Evolutionary conservation across 2,329 filamentous ascomycete species (phyloP).

Genomic region (Cladophialophora carrionii): DNA sequence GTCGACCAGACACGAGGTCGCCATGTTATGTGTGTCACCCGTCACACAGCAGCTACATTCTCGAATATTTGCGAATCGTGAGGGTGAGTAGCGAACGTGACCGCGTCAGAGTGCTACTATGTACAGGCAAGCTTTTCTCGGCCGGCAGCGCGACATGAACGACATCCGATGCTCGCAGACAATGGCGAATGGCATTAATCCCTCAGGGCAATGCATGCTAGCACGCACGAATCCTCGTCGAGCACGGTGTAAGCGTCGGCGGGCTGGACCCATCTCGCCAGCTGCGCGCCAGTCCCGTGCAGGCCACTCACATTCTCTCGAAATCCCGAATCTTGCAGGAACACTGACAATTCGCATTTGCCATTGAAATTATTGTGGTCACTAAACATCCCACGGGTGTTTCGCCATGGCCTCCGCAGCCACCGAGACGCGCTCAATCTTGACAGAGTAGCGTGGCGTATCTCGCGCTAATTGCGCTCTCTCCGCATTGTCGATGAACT

Average conservation of each 20-base stretch:
- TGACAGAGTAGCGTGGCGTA: slow-evolving; percentile 13
- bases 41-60: background rate
- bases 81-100: background rate
- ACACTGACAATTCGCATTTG: slow-evolving; percentile 22
- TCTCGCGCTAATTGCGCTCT: background rate
- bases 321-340: slow-evolving; percentile 19
- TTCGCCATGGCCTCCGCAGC: background rate
- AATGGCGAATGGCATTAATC: slow-evolving; percentile 29
- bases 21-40: background rate
- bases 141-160: background rate
- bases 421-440: background rate
- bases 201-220: slow-evolving; percentile 31
- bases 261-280: slow-evolving; percentile 12
- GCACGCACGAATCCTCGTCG: too few species aligned
- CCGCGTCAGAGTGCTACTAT: background rate
- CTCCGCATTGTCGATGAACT: slow-evolving; percentile 9
- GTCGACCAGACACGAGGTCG: background rate
- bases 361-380: slow-evolving; percentile 11
- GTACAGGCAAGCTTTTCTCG: background rate
- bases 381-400: slow-evolving; percentile 7
- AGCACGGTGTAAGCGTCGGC: background rate
- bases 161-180: background rate
- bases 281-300: background rate
- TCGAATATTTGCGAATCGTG: too few species aligned
- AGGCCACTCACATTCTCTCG: slow-evolving; percentile 8